A percentile compares a stretch with the other conserved stretches of the same genome.
phyloP scores from a whole-genome alignment of 2,329 filamentous ascomycete genomes.

The Diaporthe aspalathi region DNA sequence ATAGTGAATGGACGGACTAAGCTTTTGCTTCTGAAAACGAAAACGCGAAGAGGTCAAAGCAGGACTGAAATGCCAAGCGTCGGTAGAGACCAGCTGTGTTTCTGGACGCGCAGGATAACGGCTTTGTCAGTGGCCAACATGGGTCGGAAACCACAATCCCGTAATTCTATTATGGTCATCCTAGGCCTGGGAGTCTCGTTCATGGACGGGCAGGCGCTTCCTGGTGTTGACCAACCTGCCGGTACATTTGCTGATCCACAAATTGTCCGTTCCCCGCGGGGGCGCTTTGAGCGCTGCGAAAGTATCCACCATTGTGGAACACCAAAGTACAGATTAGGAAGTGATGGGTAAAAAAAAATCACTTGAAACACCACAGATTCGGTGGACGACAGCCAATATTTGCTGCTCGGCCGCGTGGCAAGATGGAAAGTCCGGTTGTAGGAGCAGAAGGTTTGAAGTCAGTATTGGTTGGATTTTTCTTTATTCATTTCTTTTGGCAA shows the following conservation, averaged over 20 bases:
- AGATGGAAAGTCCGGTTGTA: neutral
- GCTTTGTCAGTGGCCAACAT: neutral
- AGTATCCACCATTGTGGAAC: conserved; percentile 26
- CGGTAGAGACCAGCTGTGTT: neutral
- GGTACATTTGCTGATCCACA: conserved; percentile 18
- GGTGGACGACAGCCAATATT: neutral
- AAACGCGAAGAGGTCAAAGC: conserved; percentile 5
- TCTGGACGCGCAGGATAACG: conserved; percentile 5
- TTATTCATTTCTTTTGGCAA: too few relatives aligned
- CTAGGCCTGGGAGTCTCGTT: neutral
- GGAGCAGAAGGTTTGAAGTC: neutral
- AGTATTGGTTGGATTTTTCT: neutral
- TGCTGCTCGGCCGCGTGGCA: conserved; percentile 11
- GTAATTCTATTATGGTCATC: conserved; percentile 15
- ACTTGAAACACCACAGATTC: conserved; percentile 22
- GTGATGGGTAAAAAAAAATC: neutral
- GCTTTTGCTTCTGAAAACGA: neutral
- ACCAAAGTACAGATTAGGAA: neutral
- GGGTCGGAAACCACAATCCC: conserved; percentile 8
- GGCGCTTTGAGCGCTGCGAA: conserved; percentile 5
- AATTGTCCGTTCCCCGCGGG: conserved; percentile 12
- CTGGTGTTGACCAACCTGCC: neutral
- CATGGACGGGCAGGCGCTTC: neutral
- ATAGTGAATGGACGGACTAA: neutral
- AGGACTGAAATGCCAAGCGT: conserved; percentile 1